Percentiles rank a stretch among this genome's conserved stretches.
phyloP scores from a whole-genome alignment of 2,329 filamentous ascomycete genomes.

The Trichoderma sp. region DNA sequence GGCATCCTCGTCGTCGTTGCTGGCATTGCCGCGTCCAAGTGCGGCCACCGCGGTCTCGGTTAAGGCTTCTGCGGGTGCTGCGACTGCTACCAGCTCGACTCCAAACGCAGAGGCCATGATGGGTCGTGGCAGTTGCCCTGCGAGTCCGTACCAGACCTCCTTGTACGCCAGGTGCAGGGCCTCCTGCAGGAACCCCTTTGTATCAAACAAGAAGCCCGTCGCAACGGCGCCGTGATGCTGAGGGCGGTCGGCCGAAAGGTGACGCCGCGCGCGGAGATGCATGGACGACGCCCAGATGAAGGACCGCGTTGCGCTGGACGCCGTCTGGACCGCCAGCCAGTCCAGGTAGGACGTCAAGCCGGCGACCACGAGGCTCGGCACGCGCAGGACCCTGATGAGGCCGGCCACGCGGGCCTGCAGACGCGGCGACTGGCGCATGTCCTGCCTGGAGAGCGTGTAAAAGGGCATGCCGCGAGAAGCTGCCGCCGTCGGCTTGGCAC shows the following conservation, averaged over 20 bases:
- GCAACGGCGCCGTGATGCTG: constrained; percentile 6
- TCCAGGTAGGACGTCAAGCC: constrained; percentile 37
- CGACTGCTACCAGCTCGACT: constrained; percentile 17
- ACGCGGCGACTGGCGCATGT: constrained; percentile 33
- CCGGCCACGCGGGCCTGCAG: constrained; percentile 36
- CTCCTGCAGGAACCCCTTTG: constrained; percentile 35
- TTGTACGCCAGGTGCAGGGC: constrained; percentile 36
- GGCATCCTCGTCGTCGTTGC: neutral
- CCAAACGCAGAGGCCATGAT: constrained; percentile 33
- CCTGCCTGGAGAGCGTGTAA: constrained; percentile 29
- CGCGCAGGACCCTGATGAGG: constrained; percentile 35
- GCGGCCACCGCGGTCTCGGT: neutral
- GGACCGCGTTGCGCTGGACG: constrained; percentile 31
- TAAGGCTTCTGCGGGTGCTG: neutral
- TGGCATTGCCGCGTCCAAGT: neutral
- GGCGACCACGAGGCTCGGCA: constrained; percentile 27
- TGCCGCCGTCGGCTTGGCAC: neutral
- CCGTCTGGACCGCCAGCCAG: constrained; percentile 35
- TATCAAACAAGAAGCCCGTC: constrained; percentile 30
- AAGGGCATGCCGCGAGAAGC: constrained; percentile 16
- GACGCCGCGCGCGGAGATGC: constrained; percentile 34
- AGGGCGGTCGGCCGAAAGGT: constrained; percentile 25
- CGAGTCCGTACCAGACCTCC: constrained; percentile 35
- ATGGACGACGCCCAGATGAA: constrained; percentile 37
- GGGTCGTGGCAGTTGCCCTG: constrained; percentile 37